A percentile compares a stretch with the other conserved stretches of the same genome.
phyloP scores from a whole-genome alignment of 2,329 filamentous ascomycete species.

The Fusarium secorum region DNA sequence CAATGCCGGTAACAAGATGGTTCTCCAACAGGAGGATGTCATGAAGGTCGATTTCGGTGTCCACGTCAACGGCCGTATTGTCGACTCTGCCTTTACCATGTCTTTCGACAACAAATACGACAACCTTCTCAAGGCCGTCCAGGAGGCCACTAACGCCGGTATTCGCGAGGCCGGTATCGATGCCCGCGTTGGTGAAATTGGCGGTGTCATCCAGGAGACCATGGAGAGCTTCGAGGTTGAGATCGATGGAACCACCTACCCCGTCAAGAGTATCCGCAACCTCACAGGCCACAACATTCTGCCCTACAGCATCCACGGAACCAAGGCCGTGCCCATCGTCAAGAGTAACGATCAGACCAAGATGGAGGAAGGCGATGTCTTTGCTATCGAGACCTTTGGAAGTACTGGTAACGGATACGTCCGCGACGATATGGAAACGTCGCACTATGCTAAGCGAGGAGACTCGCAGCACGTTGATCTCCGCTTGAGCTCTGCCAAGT shows the following conservation, averaged over 20 bases:
- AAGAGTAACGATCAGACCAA: constrained; percentile 88
- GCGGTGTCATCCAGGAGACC: constrained; percentile 83
- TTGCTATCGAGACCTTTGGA: constrained; percentile 95
- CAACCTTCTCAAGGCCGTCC: constrained; percentile 75
- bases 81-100: constrained; percentile 83
- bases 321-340: constrained; percentile 92
- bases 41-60: constrained; percentile 86
- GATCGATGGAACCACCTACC: constrained; percentile 78
- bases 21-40: constrained; percentile 76
- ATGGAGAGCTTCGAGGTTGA: constrained; percentile 95
- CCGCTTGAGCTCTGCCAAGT: constrained; percentile 82
- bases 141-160: constrained; percentile 83
- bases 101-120: constrained; percentile 79
- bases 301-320: constrained; percentile 89
- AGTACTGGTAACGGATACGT: constrained; percentile 91
- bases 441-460: constrained; percentile 81
- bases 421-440: constrained; percentile 86
- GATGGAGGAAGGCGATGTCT: constrained; percentile 97
- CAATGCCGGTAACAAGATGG: constrained; percentile 83
- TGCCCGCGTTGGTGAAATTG: constrained; percentile 85
- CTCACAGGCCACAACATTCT: constrained; percentile 90
- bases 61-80: constrained; percentile 80
- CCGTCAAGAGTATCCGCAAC: constrained; percentile 86
- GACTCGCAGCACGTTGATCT: constrained; percentile 80
- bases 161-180: constrained; percentile 88